Evolutionary conservation across 805 yeast genomes (phyloP), one percentile per base, ranked within the genome.

Genomic region (Yueomyces sinensis): DNA sequence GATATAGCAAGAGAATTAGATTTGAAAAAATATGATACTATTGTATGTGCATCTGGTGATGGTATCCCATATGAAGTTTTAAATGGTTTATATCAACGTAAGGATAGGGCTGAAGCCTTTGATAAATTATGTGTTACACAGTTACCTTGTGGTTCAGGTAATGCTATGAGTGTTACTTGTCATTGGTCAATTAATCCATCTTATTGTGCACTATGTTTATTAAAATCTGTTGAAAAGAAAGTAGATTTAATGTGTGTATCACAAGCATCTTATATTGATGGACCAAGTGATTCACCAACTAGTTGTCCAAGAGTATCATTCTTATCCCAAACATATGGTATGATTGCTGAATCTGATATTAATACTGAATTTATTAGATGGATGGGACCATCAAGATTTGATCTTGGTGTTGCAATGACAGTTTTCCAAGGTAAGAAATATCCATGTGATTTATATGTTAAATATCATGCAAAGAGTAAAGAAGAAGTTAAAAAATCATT

Each of bases 121-220:
- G 62, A 66, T 34, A 72, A 72, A 37, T 41, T 82, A 9, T 75
- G 81, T 0, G 61, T 91, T 2, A 75, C 91, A 9, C 95, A 89
- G 56, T 61, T 87, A 6, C 97, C 98, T 1, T 83, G 96, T 47
- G 98, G 98, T 0, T 82, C 95, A 0, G 98, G 98, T 3, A 91
- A 91, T 58, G 97, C 95, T 3, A 69, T 91, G 70, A 65, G 93
- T 13, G 64, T 79, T 39, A 80, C 94, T 17, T 74, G 94, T 37
- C 78, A 77, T 45, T 87, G 89, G 20, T 74, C 83, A 1, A 63
- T 64, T 32, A 74, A 74, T 39, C 76, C 94, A 4, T 66, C 75
- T 0, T 47, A 61, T 33, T 91, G 94, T 0, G 72, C 95, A 0
- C 58, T 86, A 35, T 66, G 70, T 34, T 64, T 84, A 49, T 62